A percentile compares a stretch with the other conserved stretches of the same genome.
These are phyloP conservation scores for Hemisphaericaspora nanyangensis DNA, from an alignment of 805 yeast species.

Conservation along the genomic window DNA sequence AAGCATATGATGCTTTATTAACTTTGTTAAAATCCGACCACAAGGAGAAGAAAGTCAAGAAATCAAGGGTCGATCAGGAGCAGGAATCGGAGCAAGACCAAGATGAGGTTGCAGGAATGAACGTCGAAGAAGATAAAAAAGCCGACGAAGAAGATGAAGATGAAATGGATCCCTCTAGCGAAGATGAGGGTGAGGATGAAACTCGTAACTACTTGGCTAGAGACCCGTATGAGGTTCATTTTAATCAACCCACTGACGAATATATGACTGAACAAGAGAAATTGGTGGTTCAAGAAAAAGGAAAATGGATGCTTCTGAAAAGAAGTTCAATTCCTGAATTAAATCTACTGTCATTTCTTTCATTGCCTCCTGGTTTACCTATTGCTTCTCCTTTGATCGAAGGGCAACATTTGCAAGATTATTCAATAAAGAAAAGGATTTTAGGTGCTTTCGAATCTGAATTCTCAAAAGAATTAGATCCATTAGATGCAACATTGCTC, in stretches of 20 bases:
- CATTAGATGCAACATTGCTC: conserved; percentile 49
- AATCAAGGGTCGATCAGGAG: conserved; percentile 9
- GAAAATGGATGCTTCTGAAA: conserved; percentile 24
- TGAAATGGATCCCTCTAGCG: conserved; percentile 18
- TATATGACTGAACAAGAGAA: conserved; percentile 24
- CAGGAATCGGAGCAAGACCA: conserved; percentile 14
- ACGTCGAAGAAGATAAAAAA: conserved; percentile 20
- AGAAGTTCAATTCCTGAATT: conserved; percentile 17
- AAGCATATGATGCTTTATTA: conserved; percentile 65
- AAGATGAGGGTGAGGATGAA: conserved; percentile 35
- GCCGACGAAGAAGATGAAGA: conserved; percentile 34
- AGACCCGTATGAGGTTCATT: conserved; percentile 81
- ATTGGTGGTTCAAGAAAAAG: conserved; percentile 12
- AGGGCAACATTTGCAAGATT: conserved; percentile 13
- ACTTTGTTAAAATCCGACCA: conserved; percentile 55
- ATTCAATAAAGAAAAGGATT: conserved; percentile 28
- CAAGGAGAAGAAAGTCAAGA: conserved; percentile 11
- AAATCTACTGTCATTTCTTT: conserved; percentile 27
- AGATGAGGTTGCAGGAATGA: conserved; percentile 12
- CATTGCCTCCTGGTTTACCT: conserved; percentile 28
- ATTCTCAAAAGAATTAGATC: conserved; percentile 13
- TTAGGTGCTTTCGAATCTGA: conserved; percentile 15
- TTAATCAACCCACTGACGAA: conserved; percentile 47
- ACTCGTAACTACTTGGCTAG: conserved; percentile 29
- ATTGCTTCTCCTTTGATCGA: conserved; percentile 7